phyloP scores from a whole-genome alignment of 768 basidiomycete genomes.

The Lepiota brunneoincarnata region DNA sequence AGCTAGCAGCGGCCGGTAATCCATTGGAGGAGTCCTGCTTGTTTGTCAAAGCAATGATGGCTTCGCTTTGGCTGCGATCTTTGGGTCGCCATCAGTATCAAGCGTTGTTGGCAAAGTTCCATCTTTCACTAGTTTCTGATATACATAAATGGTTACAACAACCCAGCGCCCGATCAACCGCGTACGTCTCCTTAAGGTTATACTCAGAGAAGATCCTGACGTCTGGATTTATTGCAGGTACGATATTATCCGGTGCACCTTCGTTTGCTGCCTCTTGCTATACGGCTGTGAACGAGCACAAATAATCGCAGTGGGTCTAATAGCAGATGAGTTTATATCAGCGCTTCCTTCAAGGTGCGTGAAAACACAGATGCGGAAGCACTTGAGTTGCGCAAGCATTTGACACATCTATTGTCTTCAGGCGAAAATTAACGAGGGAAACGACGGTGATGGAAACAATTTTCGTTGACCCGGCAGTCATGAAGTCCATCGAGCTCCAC shows the following conservation, averaged over 20 bases:
- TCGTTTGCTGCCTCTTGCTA: constrained; percentile 58
- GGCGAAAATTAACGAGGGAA: constrained; percentile 46
- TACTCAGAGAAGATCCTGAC: not conserved
- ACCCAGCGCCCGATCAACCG: constrained; percentile 23
- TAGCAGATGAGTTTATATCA: constrained; percentile 45
- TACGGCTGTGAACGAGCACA: constrained; percentile 62
- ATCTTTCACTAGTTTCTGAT: constrained; percentile 38
- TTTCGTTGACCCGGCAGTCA: constrained; percentile 55
- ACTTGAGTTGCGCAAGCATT: not conserved
- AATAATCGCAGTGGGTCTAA: constrained; percentile 42
- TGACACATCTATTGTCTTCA: constrained; percentile 19
- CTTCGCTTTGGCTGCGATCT: constrained; percentile 60
- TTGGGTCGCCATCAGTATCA: constrained; percentile 61
- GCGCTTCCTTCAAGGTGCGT: constrained; percentile 58
- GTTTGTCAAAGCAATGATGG: constrained; percentile 52
- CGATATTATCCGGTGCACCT: constrained; percentile 56
- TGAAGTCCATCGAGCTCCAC: constrained; percentile 52
- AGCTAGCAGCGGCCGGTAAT: constrained; percentile 33
- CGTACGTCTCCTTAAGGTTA: constrained; percentile 33
- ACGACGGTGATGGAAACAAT: constrained; percentile 52
- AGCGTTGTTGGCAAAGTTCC: constrained; percentile 43
- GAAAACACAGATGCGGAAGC: not conserved
- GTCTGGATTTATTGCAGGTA: constrained; percentile 24
- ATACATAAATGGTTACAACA: constrained; percentile 35
- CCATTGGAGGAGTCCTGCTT: constrained; percentile 41